phyloP scores from a whole-genome alignment of 306 rosid genomes.

The Vicia sativa region DNA sequence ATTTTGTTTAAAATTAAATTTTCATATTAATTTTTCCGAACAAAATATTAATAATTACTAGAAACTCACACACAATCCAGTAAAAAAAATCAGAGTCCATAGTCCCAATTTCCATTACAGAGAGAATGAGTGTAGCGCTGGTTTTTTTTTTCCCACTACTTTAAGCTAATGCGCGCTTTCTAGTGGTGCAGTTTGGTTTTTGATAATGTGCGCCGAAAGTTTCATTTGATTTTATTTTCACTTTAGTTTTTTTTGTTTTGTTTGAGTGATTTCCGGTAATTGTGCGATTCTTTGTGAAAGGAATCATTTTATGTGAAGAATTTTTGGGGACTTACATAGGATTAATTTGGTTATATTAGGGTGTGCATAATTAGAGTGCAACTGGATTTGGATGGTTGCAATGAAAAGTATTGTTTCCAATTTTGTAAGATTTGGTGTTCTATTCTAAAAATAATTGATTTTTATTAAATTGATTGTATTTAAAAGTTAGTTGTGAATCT shows the following conservation, averaged over 20 bases:
- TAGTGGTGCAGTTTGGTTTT: not conserved
- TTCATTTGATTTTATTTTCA: not conserved
- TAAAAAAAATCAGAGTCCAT: too few relatives aligned
- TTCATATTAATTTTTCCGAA: too few relatives aligned
- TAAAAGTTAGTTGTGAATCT: too few relatives aligned
- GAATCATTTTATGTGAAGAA: slow-evolving; percentile 5
- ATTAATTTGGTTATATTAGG: not conserved
- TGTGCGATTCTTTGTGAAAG: not conserved
- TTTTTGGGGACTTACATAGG: not conserved
- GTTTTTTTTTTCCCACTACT: not conserved
- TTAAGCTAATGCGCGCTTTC: slow-evolving; percentile 29
- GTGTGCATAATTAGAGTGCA: slow-evolving; percentile 2
- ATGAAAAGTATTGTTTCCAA: not conserved
- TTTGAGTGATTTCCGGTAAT: not conserved
- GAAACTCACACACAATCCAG: too few relatives aligned
- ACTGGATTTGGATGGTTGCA: not conserved
- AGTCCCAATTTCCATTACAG: too few relatives aligned
- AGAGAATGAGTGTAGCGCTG: not conserved
- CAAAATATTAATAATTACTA: too few relatives aligned
- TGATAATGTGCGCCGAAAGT: slow-evolving; percentile 38
- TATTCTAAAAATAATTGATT: too few relatives aligned
- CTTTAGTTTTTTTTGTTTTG: slow-evolving; percentile 19
- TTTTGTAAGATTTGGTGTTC: not conserved
- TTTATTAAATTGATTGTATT: too few relatives aligned
- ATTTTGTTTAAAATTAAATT: not conserved